Base-by-base conservation (phyloP, 2,329 filamentous ascomycete genomes). In the Trichophyton benhamiae region DNA sequence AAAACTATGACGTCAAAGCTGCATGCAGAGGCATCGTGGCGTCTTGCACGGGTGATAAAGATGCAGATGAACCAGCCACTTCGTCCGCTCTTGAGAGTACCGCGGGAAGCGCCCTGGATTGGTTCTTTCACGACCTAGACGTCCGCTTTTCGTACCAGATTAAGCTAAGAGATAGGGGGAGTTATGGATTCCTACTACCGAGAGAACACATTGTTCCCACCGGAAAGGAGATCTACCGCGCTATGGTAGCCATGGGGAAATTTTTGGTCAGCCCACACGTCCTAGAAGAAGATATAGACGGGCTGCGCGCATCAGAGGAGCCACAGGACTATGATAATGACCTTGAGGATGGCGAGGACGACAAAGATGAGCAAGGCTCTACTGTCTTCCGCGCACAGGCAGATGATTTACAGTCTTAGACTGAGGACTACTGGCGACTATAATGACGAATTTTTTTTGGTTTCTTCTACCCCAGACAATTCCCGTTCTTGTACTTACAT, bases 151-250 rank as follows among this genome's bases (percentile, higher is more conserved):
- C 90, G 62, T 97, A 95, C 72, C 94, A 97, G 78, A 87, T 87
- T 75, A 97, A 97, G 76, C 79, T 99, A 30, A 82, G 94, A 57
- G 94, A 99, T 72, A 94, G 88, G 0, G 94, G 94, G 8, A 94
- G 86, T 71, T 97, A 97, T 72, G 94, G 94, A 0, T 99, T 97
- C 72, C 77, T 99, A 57, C 78, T 97, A 3, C 94, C 94, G 0
- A 86, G 83, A 62, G 87, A 94, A 62, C 83, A 95, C 63, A 97
- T 97, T 63, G 78, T 95, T 1, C 91, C 92, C 0, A 94, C 89
- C 0, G 92, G 94, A 7, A 86, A 92, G 72, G 94, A 99, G 73
- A 82, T 92, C 46, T 85, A 92, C 66, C 87, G 87, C 66, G 89
- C 91, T 0, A 80, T 96, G 64, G 82, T 91, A 70, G 91, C 91